Conservation (phyloP, 164 flowering plant genomes). For the Hamamelis virginiana region DNA sequence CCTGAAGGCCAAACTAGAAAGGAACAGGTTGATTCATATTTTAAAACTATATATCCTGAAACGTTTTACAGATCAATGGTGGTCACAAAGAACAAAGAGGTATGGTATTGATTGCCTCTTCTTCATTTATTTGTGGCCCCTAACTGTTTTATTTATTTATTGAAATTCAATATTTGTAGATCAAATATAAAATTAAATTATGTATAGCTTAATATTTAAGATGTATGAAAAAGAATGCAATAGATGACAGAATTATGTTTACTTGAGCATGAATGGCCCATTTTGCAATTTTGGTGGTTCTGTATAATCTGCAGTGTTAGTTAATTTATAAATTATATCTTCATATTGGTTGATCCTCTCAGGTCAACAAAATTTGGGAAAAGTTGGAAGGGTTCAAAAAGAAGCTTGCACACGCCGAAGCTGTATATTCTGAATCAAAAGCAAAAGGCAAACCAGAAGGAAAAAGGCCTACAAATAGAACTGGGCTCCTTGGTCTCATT, state of each 20-base stretch:
- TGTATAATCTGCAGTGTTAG: too few relatives aligned
- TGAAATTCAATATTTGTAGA: too few relatives aligned
- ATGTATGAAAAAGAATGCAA: background rate
- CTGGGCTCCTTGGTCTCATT: conserved; percentile 72
- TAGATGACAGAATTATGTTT: background rate
- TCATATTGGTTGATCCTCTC: conserved; percentile 1
- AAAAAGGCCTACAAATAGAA: conserved; percentile 60
- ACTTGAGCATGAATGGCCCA: too few relatives aligned
- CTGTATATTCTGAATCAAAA: conserved; percentile 56
- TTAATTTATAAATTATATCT: too few relatives aligned
- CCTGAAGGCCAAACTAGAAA: conserved; percentile 63
- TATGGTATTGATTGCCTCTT: conserved; percentile 12
- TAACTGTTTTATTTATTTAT: too few relatives aligned
- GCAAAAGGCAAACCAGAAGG: conserved; percentile 52
- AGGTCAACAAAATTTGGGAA: conserved; percentile 70
- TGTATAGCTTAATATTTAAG: too few relatives aligned
- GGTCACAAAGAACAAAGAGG: conserved; percentile 78
- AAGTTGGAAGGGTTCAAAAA: conserved; percentile 73
- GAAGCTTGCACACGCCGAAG: conserved; percentile 86
- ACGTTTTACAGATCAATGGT: conserved; percentile 78
- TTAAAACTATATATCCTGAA: conserved; percentile 71
- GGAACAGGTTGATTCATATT: conserved; percentile 90
- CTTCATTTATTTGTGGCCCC: background rate
- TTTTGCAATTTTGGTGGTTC: too few relatives aligned
- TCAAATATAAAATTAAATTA: too few relatives aligned